Percentiles rank a stretch among this genome's conserved stretches.
These are phyloP conservation scores for Pseudogymnoascus sp. DNA, from an alignment of 2,329 filamentous ascomycete species.

Conservation along the genomic window DNA sequence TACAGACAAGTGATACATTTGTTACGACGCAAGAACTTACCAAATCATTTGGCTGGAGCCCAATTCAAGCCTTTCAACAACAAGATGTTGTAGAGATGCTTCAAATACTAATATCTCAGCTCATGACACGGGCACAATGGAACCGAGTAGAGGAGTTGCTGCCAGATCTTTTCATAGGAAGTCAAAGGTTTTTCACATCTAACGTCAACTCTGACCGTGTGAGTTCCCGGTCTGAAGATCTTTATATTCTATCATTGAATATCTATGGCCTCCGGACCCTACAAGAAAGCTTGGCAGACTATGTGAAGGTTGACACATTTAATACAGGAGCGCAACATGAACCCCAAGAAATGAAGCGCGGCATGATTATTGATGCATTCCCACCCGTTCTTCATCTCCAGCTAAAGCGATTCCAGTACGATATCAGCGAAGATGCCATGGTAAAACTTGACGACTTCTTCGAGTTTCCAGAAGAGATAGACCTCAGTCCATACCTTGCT, in stretches of 20 bases:
- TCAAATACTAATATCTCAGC: constrained; percentile 89
- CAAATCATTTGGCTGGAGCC: constrained; percentile 96
- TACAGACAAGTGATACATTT: constrained; percentile 76
- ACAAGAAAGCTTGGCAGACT: constrained; percentile 90
- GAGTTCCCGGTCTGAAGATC: constrained; percentile 89
- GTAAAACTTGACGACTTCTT: constrained; percentile 97
- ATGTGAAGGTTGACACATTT: constrained; percentile 91
- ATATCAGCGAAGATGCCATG: constrained; percentile 91
- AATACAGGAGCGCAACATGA: constrained; percentile 81
- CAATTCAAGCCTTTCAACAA: constrained; percentile 93
- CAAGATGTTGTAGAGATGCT: constrained; percentile 97
- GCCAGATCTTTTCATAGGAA: constrained; percentile 86
- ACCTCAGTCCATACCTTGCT: constrained; percentile 78
- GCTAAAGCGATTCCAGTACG: constrained; percentile 95
- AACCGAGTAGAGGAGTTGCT: constrained; percentile 84
- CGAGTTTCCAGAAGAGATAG: constrained; percentile 76
- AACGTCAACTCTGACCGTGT: constrained; percentile 98
- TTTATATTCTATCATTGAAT: constrained; percentile 98
- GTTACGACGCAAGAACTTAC: constrained; percentile 90
- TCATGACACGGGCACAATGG: constrained; percentile 97
- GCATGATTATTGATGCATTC: constrained; percentile 92
- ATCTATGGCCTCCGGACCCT: constrained; percentile 88
- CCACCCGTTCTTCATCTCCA: constrained; percentile 90
- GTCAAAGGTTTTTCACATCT: constrained; percentile 96
- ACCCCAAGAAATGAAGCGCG: constrained; percentile 92